Base-by-base conservation (phyloP, 331 rosid species). In the Cydonia oblonga region DNA sequence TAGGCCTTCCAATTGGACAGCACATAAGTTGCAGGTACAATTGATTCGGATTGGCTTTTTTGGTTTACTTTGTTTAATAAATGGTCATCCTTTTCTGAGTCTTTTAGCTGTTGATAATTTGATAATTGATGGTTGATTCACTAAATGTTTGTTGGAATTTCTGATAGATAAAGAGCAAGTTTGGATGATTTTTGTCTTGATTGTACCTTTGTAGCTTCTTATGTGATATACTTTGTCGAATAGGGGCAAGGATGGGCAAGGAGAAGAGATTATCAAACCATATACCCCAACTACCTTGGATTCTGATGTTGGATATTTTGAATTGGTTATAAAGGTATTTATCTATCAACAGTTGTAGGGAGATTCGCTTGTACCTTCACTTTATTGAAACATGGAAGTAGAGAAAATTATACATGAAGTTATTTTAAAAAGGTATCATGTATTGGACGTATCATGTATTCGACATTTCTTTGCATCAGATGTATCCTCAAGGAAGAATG, bases 401-500 rank as follows among this genome's bases (percentile, higher is more conserved):
- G 22, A 44, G 13, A 26, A 15, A 58, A 20, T 40, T 16, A n/a
- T 20, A 3, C 64, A 15, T 24, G 49, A 18, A 28, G 65, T 70
- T 82, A 75, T 81, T 70, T 62, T 29, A 29, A 61, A 72, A 42
- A 71, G 75, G 64, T 38, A 38, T 38, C 42, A 38, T 38, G 42
- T 9, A 38, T 38, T 38, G 42, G 42, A 10, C n/a, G 64, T 38
- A 38, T 38, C 42, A 38, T 38, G 42, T 9, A 38, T 38, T 38
- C 13, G 42, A 10, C 20, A 53, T 69, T 77, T 54, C 14, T 51
- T 66, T 64, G 64, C 59, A 54, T 52, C 71, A 95, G 99, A 95
- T 95, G 99, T 95, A 95, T 83, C 99, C 99, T 23, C 97, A 91
- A 95, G 99, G 99, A 86, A 91, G 96, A 84, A 95, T 95, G 99